Base-by-base conservation (phyloP, 2,329 filamentous ascomycete genomes). In the Alternaria longipes region DNA sequence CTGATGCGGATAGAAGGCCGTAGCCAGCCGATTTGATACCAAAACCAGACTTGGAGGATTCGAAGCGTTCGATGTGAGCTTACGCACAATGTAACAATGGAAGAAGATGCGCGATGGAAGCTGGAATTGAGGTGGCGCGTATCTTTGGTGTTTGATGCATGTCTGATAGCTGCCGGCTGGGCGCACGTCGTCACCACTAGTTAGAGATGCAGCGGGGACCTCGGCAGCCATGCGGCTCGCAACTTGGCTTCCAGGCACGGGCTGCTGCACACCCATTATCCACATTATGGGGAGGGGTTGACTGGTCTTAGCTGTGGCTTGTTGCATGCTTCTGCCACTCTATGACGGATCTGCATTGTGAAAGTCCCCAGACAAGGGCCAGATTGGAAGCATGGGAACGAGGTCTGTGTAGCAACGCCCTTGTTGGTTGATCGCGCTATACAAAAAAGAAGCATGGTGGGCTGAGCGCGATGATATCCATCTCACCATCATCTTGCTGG, bases 1-100 rank as follows among this genome's bases (percentile, higher is more conserved):
- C 71, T 74, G 45, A 64, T 67, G 54, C 22, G 26, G 45, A 32
- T 34, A 42, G 38, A 40, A 18, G 41, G 44, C 41, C 49, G 54
- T 45, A 18, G 53, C 24, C 45, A 56, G 40, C 52, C 49, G 49
- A 52, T 53, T 50, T 49, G 40, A 24, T 42, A 24, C 51, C 34
- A 47, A 28, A 41, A 22, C 38, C 45, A 36, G 53, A 26, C 42
- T 40, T 38, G 20, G 32, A 34, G 44, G 51, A 52, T 34, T 32
- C 24, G 24, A 45, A 55, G 34, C 36, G 16, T 32, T 53, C 30
- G 41, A n/a, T 20, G 40, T 22, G 44, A 40, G 24, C 24, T 32
- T 32, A 57, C 44, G 34, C 30, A 53, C 53, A 44, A 44, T 41
- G 50, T 24, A 46, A 54, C 44, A 49, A 24, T 53, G 18, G 18